Evolutionary conservation across 352 stramenopile species (phyloP).

Genomic region (Pythium biforme): DNA sequence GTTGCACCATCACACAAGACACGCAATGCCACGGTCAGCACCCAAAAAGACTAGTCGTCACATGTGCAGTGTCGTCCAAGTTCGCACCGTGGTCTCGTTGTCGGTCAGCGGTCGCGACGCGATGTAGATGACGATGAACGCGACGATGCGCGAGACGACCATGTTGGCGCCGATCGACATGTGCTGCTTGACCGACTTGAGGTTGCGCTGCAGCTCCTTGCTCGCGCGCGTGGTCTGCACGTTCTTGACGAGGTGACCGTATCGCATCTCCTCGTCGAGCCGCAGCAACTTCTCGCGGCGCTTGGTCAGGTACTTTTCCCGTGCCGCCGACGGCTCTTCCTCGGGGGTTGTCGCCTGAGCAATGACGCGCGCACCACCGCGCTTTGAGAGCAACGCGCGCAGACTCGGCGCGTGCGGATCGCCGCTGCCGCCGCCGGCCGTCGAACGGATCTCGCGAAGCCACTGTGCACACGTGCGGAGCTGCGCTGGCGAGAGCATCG

Average conservation of each 20-base stretch:
- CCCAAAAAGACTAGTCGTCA: neutral
- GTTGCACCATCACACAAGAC: neutral
- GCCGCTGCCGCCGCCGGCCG: no score
- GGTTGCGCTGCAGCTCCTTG: constrained; percentile 49
- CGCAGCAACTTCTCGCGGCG: constrained; percentile 65
- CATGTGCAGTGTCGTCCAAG: no score
- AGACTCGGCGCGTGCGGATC: constrained; percentile 20
- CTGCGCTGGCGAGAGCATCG: constrained; percentile 19
- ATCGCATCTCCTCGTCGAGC: constrained; percentile 79
- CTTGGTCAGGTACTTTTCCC: constrained; percentile 39
- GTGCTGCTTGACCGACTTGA: constrained; percentile 73
- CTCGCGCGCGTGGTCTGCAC: constrained; percentile 48
- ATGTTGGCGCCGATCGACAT: constrained; percentile 85
- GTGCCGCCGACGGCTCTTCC: constrained; percentile 12
- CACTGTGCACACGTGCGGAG: constrained; percentile 13
- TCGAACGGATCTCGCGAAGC: constrained; percentile 24
- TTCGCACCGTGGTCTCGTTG: constrained; percentile 68
- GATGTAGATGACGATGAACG: constrained; percentile 83
- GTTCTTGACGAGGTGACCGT: constrained; percentile 72
- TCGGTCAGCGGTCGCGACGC: constrained; percentile 59
- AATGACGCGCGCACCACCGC: constrained; percentile 3
- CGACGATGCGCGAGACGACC: constrained; percentile 75
- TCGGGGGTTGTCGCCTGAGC: neutral
- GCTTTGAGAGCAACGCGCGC: constrained; percentile 17
- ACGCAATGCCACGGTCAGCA: constrained; percentile 8